A percentile compares a stretch with the other conserved stretches of the same genome.
Conservation (phyloP, 495 filamentous ascomycete genomes). For the Xylaria sp. region DNA sequence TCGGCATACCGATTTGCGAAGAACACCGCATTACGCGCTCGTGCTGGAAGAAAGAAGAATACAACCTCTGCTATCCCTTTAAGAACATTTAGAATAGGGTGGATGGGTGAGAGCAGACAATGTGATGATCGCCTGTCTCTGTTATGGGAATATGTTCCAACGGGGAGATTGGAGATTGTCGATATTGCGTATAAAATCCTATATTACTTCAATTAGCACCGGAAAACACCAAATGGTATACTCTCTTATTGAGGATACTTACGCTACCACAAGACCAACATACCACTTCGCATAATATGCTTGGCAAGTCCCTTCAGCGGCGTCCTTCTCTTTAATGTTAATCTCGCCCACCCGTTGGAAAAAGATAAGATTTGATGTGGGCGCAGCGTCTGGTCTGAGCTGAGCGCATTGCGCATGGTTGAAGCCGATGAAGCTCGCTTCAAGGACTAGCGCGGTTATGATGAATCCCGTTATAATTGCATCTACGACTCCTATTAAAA, state of each 20-base stretch:
- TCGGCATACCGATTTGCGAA: not conserved
- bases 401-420: not conserved
- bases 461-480: not conserved
- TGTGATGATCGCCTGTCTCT: not conserved
- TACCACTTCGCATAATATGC: not conserved
- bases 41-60: not conserved
- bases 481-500: conserved; percentile 4
- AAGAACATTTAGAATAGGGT: not conserved
- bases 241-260: not conserved
- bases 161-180: not conserved
- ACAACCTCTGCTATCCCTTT: not conserved
- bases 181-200: conserved; percentile 11
- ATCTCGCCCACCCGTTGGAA: conserved; percentile 8
- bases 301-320: not conserved
- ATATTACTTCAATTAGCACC: not conserved
- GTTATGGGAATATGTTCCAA: not conserved
- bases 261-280: conserved; percentile 8
- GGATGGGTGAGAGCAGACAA: not conserved
- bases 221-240: not conserved
- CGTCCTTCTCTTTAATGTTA: not conserved
- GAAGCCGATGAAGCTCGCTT: conserved; percentile 12
- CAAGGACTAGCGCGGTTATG: not conserved
- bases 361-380: not conserved
- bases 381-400: not conserved
- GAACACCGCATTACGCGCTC: not conserved